Evolutionary conservation across 129 eudicot genomes (phyloP).

Genomic region (Centrapalus pauciflorus): DNA sequence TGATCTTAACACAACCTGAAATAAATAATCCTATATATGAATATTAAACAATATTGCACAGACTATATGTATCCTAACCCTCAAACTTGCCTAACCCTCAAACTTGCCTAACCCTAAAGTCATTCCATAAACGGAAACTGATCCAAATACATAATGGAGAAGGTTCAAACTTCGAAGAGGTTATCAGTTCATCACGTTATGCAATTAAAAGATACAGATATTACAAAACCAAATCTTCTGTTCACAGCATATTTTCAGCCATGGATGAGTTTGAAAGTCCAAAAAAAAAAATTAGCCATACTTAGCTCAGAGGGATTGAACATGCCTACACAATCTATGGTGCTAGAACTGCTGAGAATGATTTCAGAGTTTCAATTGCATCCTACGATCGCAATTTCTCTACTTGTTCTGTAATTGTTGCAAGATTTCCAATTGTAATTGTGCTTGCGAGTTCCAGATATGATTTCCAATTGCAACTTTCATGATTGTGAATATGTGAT

Average conservation of each 20-base stretch:
- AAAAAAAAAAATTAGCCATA: background rate
- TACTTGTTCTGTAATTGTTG: no score
- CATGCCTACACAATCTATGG: no score
- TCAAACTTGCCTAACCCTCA: conserved; percentile 6
- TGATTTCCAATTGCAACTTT: no score
- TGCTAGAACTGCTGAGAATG: no score
- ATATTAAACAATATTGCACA: background rate
- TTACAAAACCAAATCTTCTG: background rate
- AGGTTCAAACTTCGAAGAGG: background rate
- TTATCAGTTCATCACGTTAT: background rate
- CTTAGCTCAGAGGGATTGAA: no score
- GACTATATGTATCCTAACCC: background rate
- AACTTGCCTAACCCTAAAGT: conserved; percentile 6
- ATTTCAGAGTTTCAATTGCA: no score
- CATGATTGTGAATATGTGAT: no score
- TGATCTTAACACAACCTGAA: background rate
- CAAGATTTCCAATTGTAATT: no score
- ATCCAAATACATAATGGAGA: background rate
- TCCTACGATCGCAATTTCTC: no score
- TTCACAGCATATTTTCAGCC: background rate
- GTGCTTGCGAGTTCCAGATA: no score
- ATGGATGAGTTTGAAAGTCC: background rate
- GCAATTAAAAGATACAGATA: background rate
- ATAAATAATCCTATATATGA: background rate
- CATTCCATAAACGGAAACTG: background rate